A percentile compares a stretch with the other conserved stretches of the same genome.
Conservation (phyloP, 1,139 yeast genomes). For the Saccharomyces pastorianus region DNA sequence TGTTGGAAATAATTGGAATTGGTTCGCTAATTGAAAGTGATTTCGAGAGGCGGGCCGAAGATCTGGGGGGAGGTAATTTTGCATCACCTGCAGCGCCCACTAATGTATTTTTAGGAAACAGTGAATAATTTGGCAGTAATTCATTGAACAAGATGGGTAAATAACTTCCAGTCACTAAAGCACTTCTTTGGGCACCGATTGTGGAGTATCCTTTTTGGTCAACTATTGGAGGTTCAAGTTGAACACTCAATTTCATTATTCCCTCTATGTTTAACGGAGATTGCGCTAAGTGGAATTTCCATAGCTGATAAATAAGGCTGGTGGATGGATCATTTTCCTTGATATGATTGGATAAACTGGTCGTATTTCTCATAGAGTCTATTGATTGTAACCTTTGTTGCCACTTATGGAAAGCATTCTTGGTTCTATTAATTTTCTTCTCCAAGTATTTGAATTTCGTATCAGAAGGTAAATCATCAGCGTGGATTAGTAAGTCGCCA, state of each 20-base stretch:
- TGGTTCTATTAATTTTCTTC: slow-evolving; percentile 57
- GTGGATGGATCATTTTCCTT: slow-evolving; percentile 7
- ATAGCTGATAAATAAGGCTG: slow-evolving; percentile 22
- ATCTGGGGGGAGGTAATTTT: slow-evolving; percentile 11
- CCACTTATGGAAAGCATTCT: slow-evolving; percentile 78
- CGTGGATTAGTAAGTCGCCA: slow-evolving; percentile 55
- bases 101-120: slow-evolving; percentile 45
- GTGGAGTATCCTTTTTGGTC: slow-evolving; percentile 20
- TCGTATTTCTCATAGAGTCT: not conserved
- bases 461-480: slow-evolving; percentile 25
- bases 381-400: slow-evolving; percentile 31
- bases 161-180: slow-evolving; percentile 48
- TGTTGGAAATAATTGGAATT: not conserved
- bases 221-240: slow-evolving; percentile 24
- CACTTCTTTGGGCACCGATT: slow-evolving; percentile 21
- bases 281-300: slow-evolving; percentile 25
- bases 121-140: slow-evolving; percentile 42
- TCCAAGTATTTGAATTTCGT: slow-evolving; percentile 45
- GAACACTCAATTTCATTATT: slow-evolving; percentile 27
- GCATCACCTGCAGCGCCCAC: slow-evolving; percentile 37
- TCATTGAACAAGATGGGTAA: slow-evolving; percentile 56
- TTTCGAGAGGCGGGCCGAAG: slow-evolving; percentile 17
- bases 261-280: slow-evolving; percentile 19
- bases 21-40: slow-evolving; percentile 16
- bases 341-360: not conserved